Base-by-base conservation (phyloP, 2,329 filamentous ascomycete genomes). In the Epichloe brachyelytri region DNA sequence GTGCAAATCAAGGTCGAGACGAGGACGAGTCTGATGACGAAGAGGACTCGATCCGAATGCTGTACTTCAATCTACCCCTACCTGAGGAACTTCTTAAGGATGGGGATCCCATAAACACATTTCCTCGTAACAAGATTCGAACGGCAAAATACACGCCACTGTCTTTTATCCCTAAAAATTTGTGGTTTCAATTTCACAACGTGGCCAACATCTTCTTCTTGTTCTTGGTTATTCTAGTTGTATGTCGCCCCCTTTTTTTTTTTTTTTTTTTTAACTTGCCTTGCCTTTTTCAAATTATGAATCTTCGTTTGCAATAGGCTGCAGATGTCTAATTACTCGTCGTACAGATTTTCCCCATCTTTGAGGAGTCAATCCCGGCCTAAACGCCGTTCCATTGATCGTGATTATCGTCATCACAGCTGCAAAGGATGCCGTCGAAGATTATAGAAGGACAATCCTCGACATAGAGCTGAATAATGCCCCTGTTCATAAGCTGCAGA, bases 121-220 rank as follows among this genome's bases (percentile, higher is more conserved):
- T 85, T 67, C 78, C 86, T 46, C 78, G 91, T 58, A 98, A 98
- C 75, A 98, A 98, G 76, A 95, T 98, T 66, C 80, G 94, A 59
- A 98, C 93, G 3, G 88, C 93, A 53, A 98, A 97, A 70, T 98
- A 98, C 68, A 98, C 93, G 7, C 85, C 94, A 8, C 69, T 98
- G 56, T 95, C 87, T 54, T 98, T 98, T 69, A 68, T 98, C 30
- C 93, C 93, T 14, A 97, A 97, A 73, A 97, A 98, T 69, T 65
- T 98, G 63, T 98, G 85, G 82, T 88, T 95, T 57, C 94, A 98
- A 68, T 97, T 98, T 65, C 91, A 98, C 70, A 97, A 97, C 64
- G 85, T 98, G 62, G 93, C 93, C 63, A 98, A 98, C 68, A 85
- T 97, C 50, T 98, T 97, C 71, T 98, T 98, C 77, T 75, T 97